Conservation (phyloP, 1,284 basidiomycete species). For the Farysia itapuensis region DNA sequence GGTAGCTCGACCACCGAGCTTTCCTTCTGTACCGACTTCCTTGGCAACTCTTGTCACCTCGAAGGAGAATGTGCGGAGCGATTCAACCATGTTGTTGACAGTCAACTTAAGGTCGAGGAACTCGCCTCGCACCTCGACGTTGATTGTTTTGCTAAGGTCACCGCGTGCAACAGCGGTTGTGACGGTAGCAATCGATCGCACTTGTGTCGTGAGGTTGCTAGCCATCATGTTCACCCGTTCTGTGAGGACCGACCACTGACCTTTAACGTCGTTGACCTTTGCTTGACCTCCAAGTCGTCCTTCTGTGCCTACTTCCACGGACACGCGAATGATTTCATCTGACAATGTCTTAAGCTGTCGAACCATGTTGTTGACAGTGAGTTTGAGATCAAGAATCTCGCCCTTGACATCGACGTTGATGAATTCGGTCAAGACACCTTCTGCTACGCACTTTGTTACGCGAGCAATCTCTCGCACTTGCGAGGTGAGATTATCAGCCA, state of each 20-base stretch:
- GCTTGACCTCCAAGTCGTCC: slow-evolving; percentile 85
- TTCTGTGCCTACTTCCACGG: slow-evolving; percentile 85
- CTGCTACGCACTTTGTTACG: slow-evolving; percentile 70
- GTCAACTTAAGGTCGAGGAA: slow-evolving; percentile 58
- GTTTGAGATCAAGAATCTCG: slow-evolving; percentile 89
- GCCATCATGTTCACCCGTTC: slow-evolving; percentile 62
- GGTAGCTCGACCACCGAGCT: slow-evolving; percentile 58
- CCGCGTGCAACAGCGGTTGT: slow-evolving; percentile 57
- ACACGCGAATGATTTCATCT: slow-evolving; percentile 67
- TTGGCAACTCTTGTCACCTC: slow-evolving; percentile 60
- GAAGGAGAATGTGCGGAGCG: slow-evolving; percentile 59
- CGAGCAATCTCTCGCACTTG: slow-evolving; percentile 60
- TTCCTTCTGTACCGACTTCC: slow-evolving; percentile 60
- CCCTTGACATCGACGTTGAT: slow-evolving; percentile 95
- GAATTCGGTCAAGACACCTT: slow-evolving; percentile 83
- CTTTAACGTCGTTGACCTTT: slow-evolving; percentile 66
- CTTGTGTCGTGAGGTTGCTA: slow-evolving; percentile 82
- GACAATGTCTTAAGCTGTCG: slow-evolving; percentile 55
- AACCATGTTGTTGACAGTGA: slow-evolving; percentile 61
- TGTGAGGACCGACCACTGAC: slow-evolving; percentile 61
- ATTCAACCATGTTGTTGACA: slow-evolving; percentile 61
- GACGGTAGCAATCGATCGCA: slow-evolving; percentile 65
- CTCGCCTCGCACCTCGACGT: slow-evolving; percentile 58
- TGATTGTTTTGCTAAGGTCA: slow-evolving; percentile 60
- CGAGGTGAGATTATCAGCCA: slow-evolving; percentile 60